Evolutionary conservation across 1,139 yeast genomes (phyloP), one percentile per base, ranked within the genome.

Genomic region (Nematodospora anomalae): DNA sequence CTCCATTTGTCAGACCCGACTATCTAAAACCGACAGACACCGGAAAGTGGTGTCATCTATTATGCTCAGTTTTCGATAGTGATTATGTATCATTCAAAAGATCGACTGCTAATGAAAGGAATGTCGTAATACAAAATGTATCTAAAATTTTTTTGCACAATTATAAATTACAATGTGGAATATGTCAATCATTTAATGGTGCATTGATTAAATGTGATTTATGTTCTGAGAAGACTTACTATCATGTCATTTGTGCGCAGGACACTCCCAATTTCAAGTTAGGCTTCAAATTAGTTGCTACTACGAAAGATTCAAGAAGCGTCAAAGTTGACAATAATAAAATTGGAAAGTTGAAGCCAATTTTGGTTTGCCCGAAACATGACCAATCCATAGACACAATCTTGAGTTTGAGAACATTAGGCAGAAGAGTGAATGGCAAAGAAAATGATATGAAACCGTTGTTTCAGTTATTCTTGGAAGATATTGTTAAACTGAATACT

Each of bases 1-100:
- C 60, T 13, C 52, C 60, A 1, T 43, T 53, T 28, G 67, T 73
- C 0, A 64, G 64, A 22, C 82, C 85, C 0, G 92, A 84, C 46
- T 88, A 80, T 28, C 58, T 89, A 49, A 86, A 85, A 50, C 74
- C 88, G n/a, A 80, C 95, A 0, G 78, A 74, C 26, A 50, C 62
- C 23, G 85, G 87, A 2, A 69, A 71, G 41, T 90, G 97, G 97
- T 81, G 83, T 26, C 97, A 90, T 62, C 65, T 84, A 5, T 47
- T 79, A 4, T 90, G 98, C 60, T 83, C 94, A 0, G 40, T 86
- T 0, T 81, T 81, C 56, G 66, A 52, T 37, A 43, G 55, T 36
- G 45, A 55, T 8, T 31, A 42, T 5, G 52, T 64, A 7, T 27
- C 33, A 20, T 37, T 32, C 16, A 15, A 28, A 15, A 23, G 25